These are phyloP conservation scores for Gossypium arboreum DNA, from an alignment of 345 rosid species.

Conservation along the genomic window DNA sequence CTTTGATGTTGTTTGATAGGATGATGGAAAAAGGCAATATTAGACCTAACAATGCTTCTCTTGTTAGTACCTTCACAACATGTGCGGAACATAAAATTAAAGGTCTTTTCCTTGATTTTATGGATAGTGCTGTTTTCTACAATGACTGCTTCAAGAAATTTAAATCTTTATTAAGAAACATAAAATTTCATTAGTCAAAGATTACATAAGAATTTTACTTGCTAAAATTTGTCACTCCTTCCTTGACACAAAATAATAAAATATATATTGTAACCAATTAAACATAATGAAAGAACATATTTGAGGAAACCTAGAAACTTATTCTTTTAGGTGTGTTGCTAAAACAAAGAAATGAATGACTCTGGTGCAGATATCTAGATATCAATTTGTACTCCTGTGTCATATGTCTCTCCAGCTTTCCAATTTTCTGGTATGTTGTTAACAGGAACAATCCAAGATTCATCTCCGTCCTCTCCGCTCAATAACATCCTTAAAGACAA, in stretches of 20 bases:
- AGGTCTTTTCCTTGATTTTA: constrained; percentile 5
- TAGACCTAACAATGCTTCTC: neutral
- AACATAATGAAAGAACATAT: constrained; percentile 12
- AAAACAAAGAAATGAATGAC: constrained; percentile 2
- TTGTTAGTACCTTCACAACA: neutral
- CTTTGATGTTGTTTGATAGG: neutral
- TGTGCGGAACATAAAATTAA: neutral
- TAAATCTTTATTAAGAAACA: constrained; percentile 9
- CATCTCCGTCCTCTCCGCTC: constrained; percentile 52
- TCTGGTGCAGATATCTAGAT: constrained; percentile 6
- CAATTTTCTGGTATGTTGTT: constrained; percentile 55
- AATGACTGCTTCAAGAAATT: neutral
- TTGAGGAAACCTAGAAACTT: constrained; percentile 5
- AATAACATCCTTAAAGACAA: constrained; percentile 59
- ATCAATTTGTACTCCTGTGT: constrained; percentile 54
- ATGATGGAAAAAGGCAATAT: neutral
- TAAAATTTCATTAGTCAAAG: constrained; percentile 8
- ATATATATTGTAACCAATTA: constrained; percentile 3
- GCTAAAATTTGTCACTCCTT: neutral
- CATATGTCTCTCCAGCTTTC: constrained; percentile 61
- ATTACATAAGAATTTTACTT: constrained; percentile 23
- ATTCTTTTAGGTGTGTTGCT: neutral
- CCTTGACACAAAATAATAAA: neutral
- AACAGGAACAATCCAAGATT: constrained; percentile 59
- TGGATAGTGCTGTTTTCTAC: neutral